Evolutionary conservation across 768 basidiomycete species (phyloP), one percentile per base, ranked within the genome.

Genomic region (Trametes meyenii): DNA sequence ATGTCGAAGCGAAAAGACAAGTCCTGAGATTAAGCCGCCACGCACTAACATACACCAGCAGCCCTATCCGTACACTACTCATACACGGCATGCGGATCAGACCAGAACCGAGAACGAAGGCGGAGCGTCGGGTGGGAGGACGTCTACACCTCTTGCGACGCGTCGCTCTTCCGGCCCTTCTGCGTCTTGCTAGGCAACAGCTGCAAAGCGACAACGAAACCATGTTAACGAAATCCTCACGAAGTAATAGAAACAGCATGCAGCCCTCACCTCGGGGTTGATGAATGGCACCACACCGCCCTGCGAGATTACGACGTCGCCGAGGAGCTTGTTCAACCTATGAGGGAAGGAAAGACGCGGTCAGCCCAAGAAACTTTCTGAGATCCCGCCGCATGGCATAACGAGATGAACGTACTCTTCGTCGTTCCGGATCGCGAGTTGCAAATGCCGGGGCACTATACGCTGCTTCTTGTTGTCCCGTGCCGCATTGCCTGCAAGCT

Each of bases 401-500:
- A n/a, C n/a, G n/a, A n/a, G n/a, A 19, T 14, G 35, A 16, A 76
- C 85, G 60, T 66, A 88, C 88, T 92, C 94, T 76, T 95, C 93
- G 65, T 96, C 94, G 75, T 96, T 94, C 50, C 95, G 86, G 76
- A 97, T 94, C 64, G 94, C 94, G 64, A 96, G 86, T 75, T 97
- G 94, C 49, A 96, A 79, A 76, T 97, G 95, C 75, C 95, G 89
- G 46, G 94, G 94, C 42, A 96, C 92, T 70, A 96, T 96, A 85
- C 94, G 93, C 66, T 93, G 89, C 80, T 95, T 92, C 83, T 92
- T 93, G 83, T 93, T 93, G 77, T 90, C 91, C 58, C 91, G 88
- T 36, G 92, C 91, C 45, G 92, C 91, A 57, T 92, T 90, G 39
- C 94, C 94, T 62, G 94, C 94, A 43, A 96, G 80, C 78, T 96